These are phyloP conservation scores for Combretum micranthum DNA, from an alignment of 345 rosid genomes.

Conservation along the genomic window DNA sequence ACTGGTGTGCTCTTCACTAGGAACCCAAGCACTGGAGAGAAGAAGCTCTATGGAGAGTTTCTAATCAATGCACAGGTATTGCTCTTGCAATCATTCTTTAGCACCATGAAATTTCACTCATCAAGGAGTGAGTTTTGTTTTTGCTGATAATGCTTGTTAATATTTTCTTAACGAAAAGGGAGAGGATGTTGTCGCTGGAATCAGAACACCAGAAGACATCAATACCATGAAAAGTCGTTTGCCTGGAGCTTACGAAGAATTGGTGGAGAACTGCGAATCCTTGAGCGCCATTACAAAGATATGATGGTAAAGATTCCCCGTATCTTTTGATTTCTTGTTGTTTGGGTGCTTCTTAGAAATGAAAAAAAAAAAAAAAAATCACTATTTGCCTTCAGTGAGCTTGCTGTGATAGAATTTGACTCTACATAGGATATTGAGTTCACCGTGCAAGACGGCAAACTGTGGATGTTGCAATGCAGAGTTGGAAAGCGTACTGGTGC, in stretches of 20 bases:
- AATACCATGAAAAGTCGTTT: slow-evolving; percentile 61
- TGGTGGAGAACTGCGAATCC: slow-evolving; percentile 78
- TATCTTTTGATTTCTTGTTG: neutral
- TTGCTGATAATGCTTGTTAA: slow-evolving; percentile 8
- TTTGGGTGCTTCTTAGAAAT: neutral
- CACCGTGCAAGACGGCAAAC: slow-evolving; percentile 87
- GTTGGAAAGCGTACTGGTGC: slow-evolving; percentile 85
- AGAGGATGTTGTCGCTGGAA: slow-evolving; percentile 96
- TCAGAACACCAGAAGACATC: slow-evolving; percentile 85
- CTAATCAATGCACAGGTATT: slow-evolving; percentile 89
- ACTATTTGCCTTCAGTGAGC: neutral
- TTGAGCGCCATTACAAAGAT: slow-evolving; percentile 87
- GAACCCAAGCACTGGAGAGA: slow-evolving; percentile 91
- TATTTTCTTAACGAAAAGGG: slow-evolving; percentile 39
- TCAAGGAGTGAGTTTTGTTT: no score
- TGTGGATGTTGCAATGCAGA: slow-evolving; percentile 98
- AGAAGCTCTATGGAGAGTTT: slow-evolving; percentile 88
- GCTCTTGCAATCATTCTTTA: neutral
- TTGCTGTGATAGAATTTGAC: neutral
- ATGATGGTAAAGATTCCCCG: slow-evolving; percentile 62
- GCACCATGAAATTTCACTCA: neutral
- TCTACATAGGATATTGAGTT: slow-evolving; percentile 76
- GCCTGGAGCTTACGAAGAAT: slow-evolving; percentile 83
- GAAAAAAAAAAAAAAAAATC: neutral
- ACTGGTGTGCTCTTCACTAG: slow-evolving; percentile 93